Evolutionary conservation across 805 yeast genomes (phyloP), one percentile per base, ranked within the genome.

Genomic region (Saccharomycopsis javanensis): DNA sequence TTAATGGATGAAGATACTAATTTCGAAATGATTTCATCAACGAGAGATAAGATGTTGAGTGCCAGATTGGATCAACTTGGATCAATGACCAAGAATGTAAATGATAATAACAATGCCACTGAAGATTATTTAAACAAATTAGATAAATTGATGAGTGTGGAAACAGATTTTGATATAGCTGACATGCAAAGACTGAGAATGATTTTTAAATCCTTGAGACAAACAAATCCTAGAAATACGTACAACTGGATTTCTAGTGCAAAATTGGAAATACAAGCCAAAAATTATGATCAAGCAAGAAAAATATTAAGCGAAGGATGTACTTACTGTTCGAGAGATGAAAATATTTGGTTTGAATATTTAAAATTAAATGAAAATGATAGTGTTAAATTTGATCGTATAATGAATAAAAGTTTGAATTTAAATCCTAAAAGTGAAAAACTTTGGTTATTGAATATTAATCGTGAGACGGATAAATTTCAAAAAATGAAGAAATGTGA

Each of bases 201-300:
- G 1, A 72, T 89, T 7, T 74, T 91, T 51, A 72, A 79, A n/a
- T 83, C 89, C 2, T 76, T 87, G 61, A 75, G 95, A 35, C 80
- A 79, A 61, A 72, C 88, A 0, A 85, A 88, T 63, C 96, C 97
- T 0, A 69, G 71, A 46, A 84, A 82, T 58, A 79, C 96, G 0
- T 79, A 79, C 52, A 87, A 86, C 4, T 92, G 96, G 96, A 86
- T 92, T 23, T 88, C 95, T 0, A 80, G 89, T 52, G 95, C 96
- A 0, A 71, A 88, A 51, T 67, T 89, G 8, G 98, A 92, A 65
- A 85, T 80, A 62, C 78, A 76, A 50, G 85, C 83, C 1, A 75
- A 76, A 50, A 82, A 81, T 54, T 72, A 74, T 55, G 70, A 70
- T 4, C 69, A 69, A 13, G 97, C 98, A 0, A 77, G 78, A 55